Base-by-base conservation (phyloP, 192 early-diverging fungal species). In the Gamsiella multidivaricata region DNA sequence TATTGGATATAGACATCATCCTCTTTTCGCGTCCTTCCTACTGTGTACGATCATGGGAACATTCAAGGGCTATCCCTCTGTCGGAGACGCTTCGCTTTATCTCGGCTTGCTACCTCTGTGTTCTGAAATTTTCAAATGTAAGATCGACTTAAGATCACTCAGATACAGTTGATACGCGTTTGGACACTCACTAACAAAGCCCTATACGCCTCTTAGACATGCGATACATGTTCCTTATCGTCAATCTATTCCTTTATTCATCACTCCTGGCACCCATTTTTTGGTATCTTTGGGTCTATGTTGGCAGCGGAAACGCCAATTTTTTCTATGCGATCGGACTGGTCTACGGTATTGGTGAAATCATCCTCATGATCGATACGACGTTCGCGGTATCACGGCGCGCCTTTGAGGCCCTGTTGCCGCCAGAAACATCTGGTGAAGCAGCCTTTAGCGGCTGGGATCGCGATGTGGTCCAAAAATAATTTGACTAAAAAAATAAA, bases 321-420 rank as follows among this genome's bases (percentile, higher is more conserved):
- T 99, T 98, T 71, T 97, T 95, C 70, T 99, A 97, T 69, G 95
- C 97, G 5, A 96, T 97, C 14, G 98, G 95, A 1, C 87, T 99
- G 41, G 93, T 99, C 5, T 96, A 94, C 45, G 92, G 87, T 18
- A 81, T 96, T 54, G 93, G 93, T 0, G 95, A 97, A 81, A 90
- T 97, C 39, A 79, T 95, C 18, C 76, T 97, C 52, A 63, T 97
- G 29, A 91, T 94, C 20, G 97, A 99, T 80, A 61, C 91, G n/a
- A 90, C 89, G n/a, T 89, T 81, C 60, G 92, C 96, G 12, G 83
- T 86, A 69, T 75, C 93, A 3, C 80, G 91, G 43, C 83, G 96
- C 6, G 91, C 95, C 32, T 94, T 94, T 82, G 96, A 99, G 61
- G 79, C 52, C 3, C 45, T 37, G 14, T 57, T 54, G 11, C 74